Evolutionary conservation across 179 eudicot genomes (phyloP).

Genomic region (Silene noctiflora): DNA sequence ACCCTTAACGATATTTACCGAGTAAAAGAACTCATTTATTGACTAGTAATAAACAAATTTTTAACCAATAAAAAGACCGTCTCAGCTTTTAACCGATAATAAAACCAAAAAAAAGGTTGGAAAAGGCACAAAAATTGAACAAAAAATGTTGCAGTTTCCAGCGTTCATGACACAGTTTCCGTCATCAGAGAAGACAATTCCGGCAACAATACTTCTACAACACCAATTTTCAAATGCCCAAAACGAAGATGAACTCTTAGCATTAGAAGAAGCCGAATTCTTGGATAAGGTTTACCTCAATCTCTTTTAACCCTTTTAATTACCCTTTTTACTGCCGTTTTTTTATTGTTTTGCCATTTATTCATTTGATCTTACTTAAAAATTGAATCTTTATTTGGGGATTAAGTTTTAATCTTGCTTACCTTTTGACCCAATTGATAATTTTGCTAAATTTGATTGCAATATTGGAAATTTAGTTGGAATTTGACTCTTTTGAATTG

Average conservation of each 20-base stretch:
- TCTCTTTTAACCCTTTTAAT: neutral
- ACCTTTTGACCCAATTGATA: neutral
- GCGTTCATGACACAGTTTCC: constrained; percentile 74
- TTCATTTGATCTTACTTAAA: neutral
- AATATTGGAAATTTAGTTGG: neutral
- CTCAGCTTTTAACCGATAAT: too few relatives aligned
- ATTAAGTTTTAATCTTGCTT: neutral
- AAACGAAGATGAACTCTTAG: constrained; percentile 74
- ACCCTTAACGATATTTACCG: too few relatives aligned
- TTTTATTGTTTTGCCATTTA: neutral
- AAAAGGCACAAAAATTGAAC: neutral
- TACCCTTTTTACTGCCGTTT: neutral
- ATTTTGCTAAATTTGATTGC: neutral
- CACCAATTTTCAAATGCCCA: constrained; percentile 56
- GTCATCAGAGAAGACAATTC: constrained; percentile 56
- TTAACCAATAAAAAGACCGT: too few relatives aligned
- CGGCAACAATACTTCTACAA: constrained; percentile 61
- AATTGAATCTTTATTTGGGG: neutral
- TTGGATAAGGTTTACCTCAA: constrained; percentile 52
- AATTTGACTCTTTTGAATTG: neutral
- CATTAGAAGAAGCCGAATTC: constrained; percentile 69
- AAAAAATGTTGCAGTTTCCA: constrained; percentile 65
- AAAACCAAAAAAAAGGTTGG: neutral
- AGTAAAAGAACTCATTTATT: too few relatives aligned
- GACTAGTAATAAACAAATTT: too few relatives aligned